Evolutionary conservation across 1,284 basidiomycete species (phyloP).

Genomic region (Puccinia triticina): DNA sequence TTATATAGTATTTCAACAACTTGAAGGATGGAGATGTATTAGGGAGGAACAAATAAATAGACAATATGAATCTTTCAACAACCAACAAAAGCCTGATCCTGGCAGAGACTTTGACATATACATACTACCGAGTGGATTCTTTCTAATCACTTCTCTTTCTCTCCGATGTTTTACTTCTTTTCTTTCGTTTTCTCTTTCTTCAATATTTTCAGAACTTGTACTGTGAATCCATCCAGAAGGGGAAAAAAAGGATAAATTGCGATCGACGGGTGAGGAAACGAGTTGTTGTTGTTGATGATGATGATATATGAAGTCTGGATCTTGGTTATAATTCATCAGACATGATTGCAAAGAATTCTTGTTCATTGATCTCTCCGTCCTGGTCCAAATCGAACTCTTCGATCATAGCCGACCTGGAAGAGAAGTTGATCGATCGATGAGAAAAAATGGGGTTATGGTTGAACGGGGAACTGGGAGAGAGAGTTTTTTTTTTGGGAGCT

Average conservation of each 20-base stretch:
- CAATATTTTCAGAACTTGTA: too few relatives aligned
- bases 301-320: too few relatives aligned
- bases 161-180: background rate
- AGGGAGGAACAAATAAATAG: conserved; percentile 6
- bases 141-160: background rate
- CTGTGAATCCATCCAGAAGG: background rate
- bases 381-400: conserved; percentile 99
- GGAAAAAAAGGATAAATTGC: background rate
- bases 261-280: background rate
- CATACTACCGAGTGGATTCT: background rate
- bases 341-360: conserved; percentile 95
- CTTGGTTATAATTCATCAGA: conserved; percentile 70
- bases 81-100: too few relatives aligned
- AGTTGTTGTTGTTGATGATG: background rate
- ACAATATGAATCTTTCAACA: conserved; percentile 4
- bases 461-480: background rate
- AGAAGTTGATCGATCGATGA: background rate
- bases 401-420: conserved; percentile 93
- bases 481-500: conserved; percentile 60
- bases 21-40: background rate
- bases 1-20: background rate
- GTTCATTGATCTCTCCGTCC: conserved; percentile 94
- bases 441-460: background rate
- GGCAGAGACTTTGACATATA: background rate
- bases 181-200: background rate